Evolutionary conservation across 129 eudicot species (phyloP).

Genomic region (Lactuca sativa): DNA sequence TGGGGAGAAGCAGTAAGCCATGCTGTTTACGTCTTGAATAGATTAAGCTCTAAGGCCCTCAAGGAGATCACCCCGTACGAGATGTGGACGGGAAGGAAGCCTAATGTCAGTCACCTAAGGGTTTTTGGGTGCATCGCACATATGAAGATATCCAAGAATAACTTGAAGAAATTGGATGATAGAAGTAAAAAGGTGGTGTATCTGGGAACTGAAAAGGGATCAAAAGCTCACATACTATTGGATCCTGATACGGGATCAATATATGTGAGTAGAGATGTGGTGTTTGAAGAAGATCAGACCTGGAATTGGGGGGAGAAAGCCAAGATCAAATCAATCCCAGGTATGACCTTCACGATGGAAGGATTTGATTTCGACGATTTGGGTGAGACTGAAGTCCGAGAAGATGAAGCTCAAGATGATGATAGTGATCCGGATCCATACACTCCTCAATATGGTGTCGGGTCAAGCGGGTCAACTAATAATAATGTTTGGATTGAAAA

Average conservation of each 20-base stretch:
- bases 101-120: background rate
- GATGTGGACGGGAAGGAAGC: constrained; percentile 9
- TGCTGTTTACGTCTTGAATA: constrained; percentile 5
- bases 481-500: too few species aligned
- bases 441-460: too few species aligned
- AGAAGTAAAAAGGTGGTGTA: background rate
- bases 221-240: background rate
- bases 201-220: background rate
- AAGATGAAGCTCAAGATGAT: too few species aligned
- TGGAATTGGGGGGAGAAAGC: too few species aligned
- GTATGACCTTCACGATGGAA: too few species aligned
- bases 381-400: too few species aligned
- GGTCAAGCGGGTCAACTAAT: too few species aligned
- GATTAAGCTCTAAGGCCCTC: background rate
- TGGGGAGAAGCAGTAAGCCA: constrained; percentile 8
- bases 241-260: background rate
- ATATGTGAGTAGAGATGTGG: background rate
- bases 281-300: too few species aligned
- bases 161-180: background rate
- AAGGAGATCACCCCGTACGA: background rate
- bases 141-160: background rate
- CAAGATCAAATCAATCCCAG: too few species aligned
- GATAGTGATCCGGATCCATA: too few species aligned
- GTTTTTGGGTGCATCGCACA: background rate
- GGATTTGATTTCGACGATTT: too few species aligned